Evolutionary conservation across 1,284 basidiomycete species (phyloP), one percentile per base, ranked within the genome.

Genomic region (Ustilago curta): DNA sequence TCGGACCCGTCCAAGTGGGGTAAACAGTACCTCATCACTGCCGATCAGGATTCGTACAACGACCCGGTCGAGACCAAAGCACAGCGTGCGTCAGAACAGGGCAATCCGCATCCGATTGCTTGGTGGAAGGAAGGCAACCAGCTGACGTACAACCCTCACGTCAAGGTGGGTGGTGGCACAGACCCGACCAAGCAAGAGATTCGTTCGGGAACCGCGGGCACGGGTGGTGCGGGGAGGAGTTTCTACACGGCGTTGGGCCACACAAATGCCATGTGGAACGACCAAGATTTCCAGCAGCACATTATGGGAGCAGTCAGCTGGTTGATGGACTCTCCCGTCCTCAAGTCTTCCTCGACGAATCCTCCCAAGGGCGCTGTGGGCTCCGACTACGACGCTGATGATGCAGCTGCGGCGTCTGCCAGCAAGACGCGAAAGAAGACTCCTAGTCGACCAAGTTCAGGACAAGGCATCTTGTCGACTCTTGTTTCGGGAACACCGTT

Each of bases 111-210:
- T 50, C 78, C 79, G n/a, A 74, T 81, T 19, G 78, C 78, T 6
- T 81, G 79, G 79, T 81, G 70, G 66, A 73, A 70, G 54, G 78
- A 81, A 48, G 79, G 78, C 45, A 44, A 73, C 8, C 70, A 77
- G 23, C 66, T 80, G 14, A 51, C 49, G 18, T 69, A 67, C 56
- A 69, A 76, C 21, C 70, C 69, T 18, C 62, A 73, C 32, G 21
- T 59, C 21, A 61, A 68, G n/a, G 63, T 77, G 8, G 76, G 76
- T 18, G 79, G 77, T 21, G 78, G 76, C 5, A 65, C 77, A 1
- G 76, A 78, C 31, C 66, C 78, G 8, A 78, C 59, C 48, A 71
- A 64, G 32, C 29, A 63, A 9, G 64, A 77, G 55, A 71, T 70
- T 19, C 67, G 68, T 16, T 37, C 54, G 4, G 79, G 76, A 0